A percentile compares a stretch with the other conserved stretches of the same genome.
phyloP scores from a whole-genome alignment of 2,329 filamentous ascomycete species.

The Fusarium coffeatum region DNA sequence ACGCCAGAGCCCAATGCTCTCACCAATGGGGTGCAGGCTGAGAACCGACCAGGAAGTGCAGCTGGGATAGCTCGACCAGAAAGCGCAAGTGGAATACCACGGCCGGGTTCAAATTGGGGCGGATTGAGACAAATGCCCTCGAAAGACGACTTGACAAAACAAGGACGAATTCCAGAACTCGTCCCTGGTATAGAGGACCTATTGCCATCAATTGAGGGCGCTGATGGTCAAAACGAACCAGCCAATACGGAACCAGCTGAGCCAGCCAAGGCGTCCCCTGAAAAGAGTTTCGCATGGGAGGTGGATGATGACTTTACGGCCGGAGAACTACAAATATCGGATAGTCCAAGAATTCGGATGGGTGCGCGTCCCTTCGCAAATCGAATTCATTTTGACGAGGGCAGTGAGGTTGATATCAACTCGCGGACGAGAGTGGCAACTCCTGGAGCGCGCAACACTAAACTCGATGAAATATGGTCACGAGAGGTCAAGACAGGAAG shows the following conservation, averaged over 20 bases:
- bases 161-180: constrained; percentile 52
- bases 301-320: constrained; percentile 69
- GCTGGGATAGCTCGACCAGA: constrained; percentile 14
- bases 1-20: constrained; percentile 12
- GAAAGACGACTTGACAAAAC: constrained; percentile 45
- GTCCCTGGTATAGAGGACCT: constrained; percentile 55
- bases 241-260: constrained; percentile 5
- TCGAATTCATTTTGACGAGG: constrained; percentile 50
- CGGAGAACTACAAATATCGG: constrained; percentile 65
- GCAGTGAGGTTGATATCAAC: constrained; percentile 47
- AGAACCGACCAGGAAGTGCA: constrained; percentile 17
- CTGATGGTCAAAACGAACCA: constrained; percentile 9
- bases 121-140: constrained; percentile 37
- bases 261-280: constrained; percentile 54
- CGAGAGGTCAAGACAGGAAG: constrained; percentile 54
- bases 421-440: constrained; percentile 46
- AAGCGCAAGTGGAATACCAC: constrained; percentile 20
- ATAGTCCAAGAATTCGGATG: constrained; percentile 64
- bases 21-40: constrained; percentile 22
- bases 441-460: constrained; percentile 54
- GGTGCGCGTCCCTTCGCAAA: constrained; percentile 52
- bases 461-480: constrained; percentile 59
- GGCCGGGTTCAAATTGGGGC: constrained; percentile 16
- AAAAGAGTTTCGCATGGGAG: constrained; percentile 67
- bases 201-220: constrained; percentile 50